phyloP scores from a whole-genome alignment of 108 stramenopile species.

The Stephanodiscus triporus region DNA sequence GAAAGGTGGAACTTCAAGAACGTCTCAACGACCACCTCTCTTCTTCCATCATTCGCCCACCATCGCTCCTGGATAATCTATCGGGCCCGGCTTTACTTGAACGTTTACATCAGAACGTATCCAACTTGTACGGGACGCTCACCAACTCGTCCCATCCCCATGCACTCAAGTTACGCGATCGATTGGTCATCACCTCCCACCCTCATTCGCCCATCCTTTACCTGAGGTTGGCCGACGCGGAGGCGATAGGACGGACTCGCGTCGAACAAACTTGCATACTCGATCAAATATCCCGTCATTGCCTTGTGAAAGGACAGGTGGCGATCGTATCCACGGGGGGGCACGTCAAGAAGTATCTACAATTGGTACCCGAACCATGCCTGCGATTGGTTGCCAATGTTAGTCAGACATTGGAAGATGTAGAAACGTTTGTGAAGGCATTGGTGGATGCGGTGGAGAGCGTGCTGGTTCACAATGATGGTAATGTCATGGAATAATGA shows the following conservation, averaged over 20 bases:
- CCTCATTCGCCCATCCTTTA: constrained; percentile 80
- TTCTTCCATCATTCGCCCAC: neutral
- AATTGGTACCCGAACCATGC: constrained; percentile 72
- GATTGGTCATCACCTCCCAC: constrained; percentile 72
- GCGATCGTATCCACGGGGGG: constrained; percentile 75
- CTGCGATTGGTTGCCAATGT: constrained; percentile 77
- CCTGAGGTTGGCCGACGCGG: constrained; percentile 61
- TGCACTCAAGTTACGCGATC: constrained; percentile 43
- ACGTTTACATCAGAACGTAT: constrained; percentile 29
- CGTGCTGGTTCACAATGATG: constrained; percentile 30
- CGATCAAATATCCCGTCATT: constrained; percentile 71
- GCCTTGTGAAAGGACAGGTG: constrained; percentile 57
- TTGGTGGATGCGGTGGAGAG: constrained; percentile 45
- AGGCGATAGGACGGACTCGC: constrained; percentile 45
- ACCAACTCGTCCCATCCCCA: constrained; percentile 44
- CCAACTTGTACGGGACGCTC: constrained; percentile 31
- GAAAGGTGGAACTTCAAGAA: constrained; percentile 21
- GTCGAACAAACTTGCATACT: constrained; percentile 62
- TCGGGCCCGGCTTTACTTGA: constrained; percentile 28
- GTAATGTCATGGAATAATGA: constrained; percentile 2
- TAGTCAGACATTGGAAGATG: constrained; percentile 68
- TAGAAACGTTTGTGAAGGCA: constrained; percentile 54
- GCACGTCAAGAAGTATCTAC: constrained; percentile 57
- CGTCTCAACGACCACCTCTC: constrained; percentile 4
- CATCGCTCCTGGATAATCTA: constrained; percentile 25